These are phyloP conservation scores for Curvularia sp. DNA, from an alignment of 2,329 filamentous ascomycete species.

Conservation along the genomic window DNA sequence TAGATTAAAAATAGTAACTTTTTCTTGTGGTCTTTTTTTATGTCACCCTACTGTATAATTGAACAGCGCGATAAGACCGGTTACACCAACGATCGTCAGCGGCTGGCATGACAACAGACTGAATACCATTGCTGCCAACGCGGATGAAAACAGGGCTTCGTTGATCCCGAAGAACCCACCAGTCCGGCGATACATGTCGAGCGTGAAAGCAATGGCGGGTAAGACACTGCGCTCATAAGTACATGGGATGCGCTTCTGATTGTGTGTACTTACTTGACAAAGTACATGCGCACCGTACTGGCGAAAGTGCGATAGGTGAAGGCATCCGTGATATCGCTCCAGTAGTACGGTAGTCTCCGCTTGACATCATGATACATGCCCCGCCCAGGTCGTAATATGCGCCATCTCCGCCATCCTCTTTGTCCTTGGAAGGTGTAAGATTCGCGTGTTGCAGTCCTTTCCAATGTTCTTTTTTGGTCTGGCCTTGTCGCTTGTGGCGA, in stretches of 20 bases:
- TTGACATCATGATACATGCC: slow-evolving; percentile 64
- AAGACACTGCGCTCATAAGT: slow-evolving; percentile 53
- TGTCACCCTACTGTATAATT: too few species aligned
- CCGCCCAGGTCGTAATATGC: slow-evolving; percentile 55
- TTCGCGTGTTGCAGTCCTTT: slow-evolving; percentile 33
- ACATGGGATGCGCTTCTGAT: too few species aligned
- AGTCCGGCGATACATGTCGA: slow-evolving; percentile 66
- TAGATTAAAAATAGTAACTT: too few species aligned
- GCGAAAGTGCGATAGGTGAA: slow-evolving; percentile 63
- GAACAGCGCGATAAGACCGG: slow-evolving; percentile 60
- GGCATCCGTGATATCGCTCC: slow-evolving; percentile 63
- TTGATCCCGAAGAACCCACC: slow-evolving; percentile 64
- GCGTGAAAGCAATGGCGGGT: slow-evolving; percentile 64
- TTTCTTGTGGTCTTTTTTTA: too few species aligned
- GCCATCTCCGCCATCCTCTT: slow-evolving; percentile 53
- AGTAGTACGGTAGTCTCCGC: slow-evolving; percentile 62
- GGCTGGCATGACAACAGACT: slow-evolving; percentile 62
- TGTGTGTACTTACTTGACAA: slow-evolving; percentile 57
- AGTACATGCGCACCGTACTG: slow-evolving; percentile 65
- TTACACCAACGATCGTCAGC: slow-evolving; percentile 65
- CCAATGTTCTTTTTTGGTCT: slow-evolving; percentile 8
- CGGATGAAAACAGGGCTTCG: slow-evolving; percentile 63
- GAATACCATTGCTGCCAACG: slow-evolving; percentile 63
- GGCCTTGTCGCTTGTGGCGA: slow-evolving; percentile 1
- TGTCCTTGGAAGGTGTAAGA: slow-evolving; percentile 48